phyloP scores from a whole-genome alignment of 2,329 filamentous ascomycete species.

The Microdochium bolleyi region DNA sequence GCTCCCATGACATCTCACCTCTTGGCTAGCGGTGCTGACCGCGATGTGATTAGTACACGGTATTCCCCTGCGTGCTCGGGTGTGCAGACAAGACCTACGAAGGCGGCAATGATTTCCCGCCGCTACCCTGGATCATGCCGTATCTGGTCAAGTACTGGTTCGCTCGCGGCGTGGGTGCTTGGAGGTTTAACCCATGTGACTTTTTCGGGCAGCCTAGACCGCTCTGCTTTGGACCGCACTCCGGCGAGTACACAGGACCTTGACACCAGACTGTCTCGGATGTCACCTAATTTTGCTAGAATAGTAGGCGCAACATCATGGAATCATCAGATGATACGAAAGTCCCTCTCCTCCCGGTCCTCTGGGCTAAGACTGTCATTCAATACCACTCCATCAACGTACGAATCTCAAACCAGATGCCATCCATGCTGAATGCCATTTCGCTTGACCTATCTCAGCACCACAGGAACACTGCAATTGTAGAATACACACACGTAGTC shows the following conservation, averaged over 20 bases:
- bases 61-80: constrained; percentile 14
- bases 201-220: constrained; percentile 14
- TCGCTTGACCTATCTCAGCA: too few relatives aligned
- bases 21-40: neutral
- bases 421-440: too few relatives aligned
- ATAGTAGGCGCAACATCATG: too few relatives aligned
- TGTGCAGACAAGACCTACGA: constrained; percentile 15
- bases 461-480: too few relatives aligned
- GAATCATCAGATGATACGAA: too few relatives aligned
- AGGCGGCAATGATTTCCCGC: constrained; percentile 13
- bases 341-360: too few relatives aligned
- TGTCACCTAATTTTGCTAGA: too few relatives aligned
- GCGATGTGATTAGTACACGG: constrained; percentile 6
- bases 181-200: constrained; percentile 18
- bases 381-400: too few relatives aligned
- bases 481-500: too few relatives aligned
- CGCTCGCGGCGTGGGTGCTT: constrained; percentile 13
- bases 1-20: neutral
- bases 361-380: too few relatives aligned
- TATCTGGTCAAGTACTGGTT: constrained; percentile 15
- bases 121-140: constrained; percentile 10
- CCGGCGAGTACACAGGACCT: neutral
- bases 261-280: too few relatives aligned
- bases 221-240: constrained; percentile 8
- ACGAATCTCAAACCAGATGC: too few relatives aligned